These are phyloP conservation scores for Lecanoromycetidae sp. DNA, from an alignment of 2,329 filamentous ascomycete genomes.

Conservation along the genomic window DNA sequence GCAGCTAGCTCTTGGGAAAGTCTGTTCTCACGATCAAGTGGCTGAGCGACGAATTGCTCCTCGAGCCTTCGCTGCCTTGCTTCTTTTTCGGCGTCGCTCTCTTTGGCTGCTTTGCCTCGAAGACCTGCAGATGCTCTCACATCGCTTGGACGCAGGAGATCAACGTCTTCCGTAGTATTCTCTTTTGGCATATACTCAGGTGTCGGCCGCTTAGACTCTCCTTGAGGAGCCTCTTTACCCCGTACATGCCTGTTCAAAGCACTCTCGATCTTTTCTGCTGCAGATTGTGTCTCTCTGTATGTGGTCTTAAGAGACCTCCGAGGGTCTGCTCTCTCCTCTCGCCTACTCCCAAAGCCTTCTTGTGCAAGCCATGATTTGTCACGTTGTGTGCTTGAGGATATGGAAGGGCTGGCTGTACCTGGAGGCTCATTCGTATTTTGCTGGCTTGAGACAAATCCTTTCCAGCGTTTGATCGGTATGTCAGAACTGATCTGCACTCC, in stretches of 20 bases:
- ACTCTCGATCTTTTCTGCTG: conserved; percentile 13
- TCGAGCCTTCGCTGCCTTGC: conserved; percentile 21
- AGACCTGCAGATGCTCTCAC: conserved; percentile 19
- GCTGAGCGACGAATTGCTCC: conserved; percentile 20
- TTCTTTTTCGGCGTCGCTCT: conserved; percentile 19
- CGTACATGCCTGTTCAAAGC: conserved; percentile 15
- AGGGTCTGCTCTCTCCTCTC: neutral
- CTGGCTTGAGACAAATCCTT: no score
- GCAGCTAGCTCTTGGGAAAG: conserved; percentile 33
- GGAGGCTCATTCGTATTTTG: no score
- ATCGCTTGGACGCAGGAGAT: conserved; percentile 20
- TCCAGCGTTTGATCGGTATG: conserved; percentile 8
- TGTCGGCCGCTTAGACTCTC: neutral
- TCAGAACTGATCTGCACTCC: neutral
- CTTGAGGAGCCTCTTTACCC: neutral
- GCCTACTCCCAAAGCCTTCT: conserved; percentile 14
- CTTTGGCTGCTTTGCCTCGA: conserved; percentile 10
- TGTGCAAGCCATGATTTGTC: conserved; percentile 15
- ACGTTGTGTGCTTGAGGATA: neutral
- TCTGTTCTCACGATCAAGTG: conserved; percentile 39
- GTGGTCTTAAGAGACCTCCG: neutral
- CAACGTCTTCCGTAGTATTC: conserved; percentile 19
- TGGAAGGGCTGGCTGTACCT: neutral
- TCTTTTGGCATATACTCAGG: conserved; percentile 10
- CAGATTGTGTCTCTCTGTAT: neutral